Percentiles rank a stretch among this genome's conserved stretches.
Conservation (phyloP, 768 basidiomycete genomes). For the Phanerochaete sordida region DNA sequence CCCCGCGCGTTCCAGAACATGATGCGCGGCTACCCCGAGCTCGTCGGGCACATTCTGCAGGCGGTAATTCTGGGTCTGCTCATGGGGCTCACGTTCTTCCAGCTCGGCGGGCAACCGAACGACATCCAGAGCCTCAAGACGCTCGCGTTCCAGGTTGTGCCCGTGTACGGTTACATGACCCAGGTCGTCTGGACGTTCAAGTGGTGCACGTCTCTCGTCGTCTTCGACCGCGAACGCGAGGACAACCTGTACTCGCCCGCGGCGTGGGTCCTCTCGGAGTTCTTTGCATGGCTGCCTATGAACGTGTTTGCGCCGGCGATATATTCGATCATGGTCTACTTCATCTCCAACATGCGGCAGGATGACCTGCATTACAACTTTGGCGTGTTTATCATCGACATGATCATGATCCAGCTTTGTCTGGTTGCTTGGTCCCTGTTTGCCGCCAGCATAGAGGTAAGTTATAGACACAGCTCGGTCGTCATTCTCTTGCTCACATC, state of each 20-base stretch:
- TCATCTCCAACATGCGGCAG: conserved; percentile 10
- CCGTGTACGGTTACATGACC: conserved; percentile 29
- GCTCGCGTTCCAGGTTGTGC: conserved; percentile 24
- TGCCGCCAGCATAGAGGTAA: conserved; percentile 32
- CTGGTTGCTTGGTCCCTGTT: conserved; percentile 10
- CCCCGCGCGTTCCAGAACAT: conserved; percentile 14
- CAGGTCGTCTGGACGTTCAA: conserved; percentile 30
- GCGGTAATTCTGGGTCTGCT: conserved; percentile 16
- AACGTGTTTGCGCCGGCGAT: conserved; percentile 31
- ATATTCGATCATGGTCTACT: conserved; percentile 14
- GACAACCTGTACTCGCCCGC: conserved; percentile 28
- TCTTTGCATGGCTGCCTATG: conserved; percentile 34
- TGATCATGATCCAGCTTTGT: conserved; percentile 6
- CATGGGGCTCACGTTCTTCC: conserved; percentile 36
- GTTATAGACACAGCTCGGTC: neutral
- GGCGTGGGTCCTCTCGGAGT: conserved; percentile 36
- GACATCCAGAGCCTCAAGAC: conserved; percentile 28
- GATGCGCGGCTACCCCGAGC: conserved; percentile 20
- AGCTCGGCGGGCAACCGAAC: conserved; percentile 26
- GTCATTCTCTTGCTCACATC: neutral
- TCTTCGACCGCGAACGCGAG: conserved; percentile 46
- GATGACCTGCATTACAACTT: conserved; percentile 6
- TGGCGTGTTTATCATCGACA: conserved; percentile 3
- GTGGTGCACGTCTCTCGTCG: conserved; percentile 31
- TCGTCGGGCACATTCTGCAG: conserved; percentile 22